Conservation (phyloP, 2,329 filamentous ascomycete genomes). For the Penicillium sp. region DNA sequence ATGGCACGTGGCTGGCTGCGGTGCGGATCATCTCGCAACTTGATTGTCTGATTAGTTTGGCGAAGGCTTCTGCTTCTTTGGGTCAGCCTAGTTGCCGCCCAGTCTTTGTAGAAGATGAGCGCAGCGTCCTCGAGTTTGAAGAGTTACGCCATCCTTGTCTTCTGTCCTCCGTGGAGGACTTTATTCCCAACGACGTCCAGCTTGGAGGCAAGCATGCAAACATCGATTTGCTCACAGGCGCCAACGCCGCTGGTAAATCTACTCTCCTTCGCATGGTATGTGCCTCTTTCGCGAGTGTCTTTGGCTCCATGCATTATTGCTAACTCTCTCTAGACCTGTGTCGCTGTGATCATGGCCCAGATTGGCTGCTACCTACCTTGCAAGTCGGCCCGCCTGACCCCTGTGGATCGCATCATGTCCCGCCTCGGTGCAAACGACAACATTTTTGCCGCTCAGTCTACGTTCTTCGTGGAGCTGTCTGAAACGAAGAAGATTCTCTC, state of each 20-base stretch:
- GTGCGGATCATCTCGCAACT: conserved; percentile 88
- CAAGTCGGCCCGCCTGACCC: conserved; percentile 77
- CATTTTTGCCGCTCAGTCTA: conserved; percentile 96
- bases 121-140: conserved; percentile 86
- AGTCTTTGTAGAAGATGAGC: conserved; percentile 78
- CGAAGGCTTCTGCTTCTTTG: conserved; percentile 80
- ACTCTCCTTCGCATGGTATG: conserved; percentile 90
- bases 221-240: conserved; percentile 89
- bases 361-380: conserved; percentile 92
- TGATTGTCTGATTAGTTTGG: conserved; percentile 91
- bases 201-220: conserved; percentile 80
- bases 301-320: conserved; percentile 7
- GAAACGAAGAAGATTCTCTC: conserved; percentile 98
- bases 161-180: conserved; percentile 83
- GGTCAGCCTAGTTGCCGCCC: conserved; percentile 88
- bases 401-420: conserved; percentile 97
- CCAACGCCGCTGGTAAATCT: conserved; percentile 96
- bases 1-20: conserved; percentile 82
- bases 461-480: conserved; percentile 95
- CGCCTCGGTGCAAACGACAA: conserved; percentile 97
- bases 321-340: conserved; percentile 69
- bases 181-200: conserved; percentile 92
- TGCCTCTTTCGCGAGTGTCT: conserved; percentile 8
- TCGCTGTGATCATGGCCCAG: conserved; percentile 96
- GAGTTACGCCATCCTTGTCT: conserved; percentile 96